Conservation (phyloP, 192 early-diverging fungal genomes). For the Entophlyctis luteolus region DNA sequence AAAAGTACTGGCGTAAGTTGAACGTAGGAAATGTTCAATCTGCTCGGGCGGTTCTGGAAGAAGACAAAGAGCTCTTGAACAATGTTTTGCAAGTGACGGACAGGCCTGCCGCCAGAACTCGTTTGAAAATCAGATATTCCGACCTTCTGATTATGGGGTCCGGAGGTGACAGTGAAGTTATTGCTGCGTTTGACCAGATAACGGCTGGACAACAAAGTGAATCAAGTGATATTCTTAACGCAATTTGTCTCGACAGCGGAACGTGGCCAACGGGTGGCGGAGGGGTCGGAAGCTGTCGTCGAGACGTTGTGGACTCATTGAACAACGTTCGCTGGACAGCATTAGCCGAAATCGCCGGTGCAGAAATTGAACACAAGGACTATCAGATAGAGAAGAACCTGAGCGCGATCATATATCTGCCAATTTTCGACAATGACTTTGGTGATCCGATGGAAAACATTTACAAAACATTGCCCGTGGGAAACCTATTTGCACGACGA, state of each 20-base stretch:
- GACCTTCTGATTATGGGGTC: conserved; percentile 36
- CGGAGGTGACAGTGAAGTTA: conserved; percentile 36
- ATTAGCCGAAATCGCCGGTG: conserved; percentile 39
- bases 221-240: conserved; percentile 21
- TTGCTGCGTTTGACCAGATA: neutral
- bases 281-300: conserved; percentile 44
- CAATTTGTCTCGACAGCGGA: conserved; percentile 41
- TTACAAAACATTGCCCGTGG: conserved; percentile 23
- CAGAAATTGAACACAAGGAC: conserved; percentile 44
- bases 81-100: conserved; percentile 31
- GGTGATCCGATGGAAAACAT: conserved; percentile 44
- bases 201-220: conserved; percentile 1
- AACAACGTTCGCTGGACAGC: conserved; percentile 42
- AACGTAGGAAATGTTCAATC: conserved; percentile 27
- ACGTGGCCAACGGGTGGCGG: conserved; percentile 50
- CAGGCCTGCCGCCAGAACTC: conserved; percentile 33
- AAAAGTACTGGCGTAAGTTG: conserved; percentile 31
- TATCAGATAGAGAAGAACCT: conserved; percentile 49
- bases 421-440: conserved; percentile 47
- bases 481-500: conserved; percentile 13
- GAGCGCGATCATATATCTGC: conserved; percentile 40
- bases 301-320: conserved; percentile 41
- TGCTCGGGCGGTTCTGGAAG: conserved; percentile 19
- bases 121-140: conserved; percentile 34
- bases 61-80: conserved; percentile 23